phyloP scores from a whole-genome alignment of 2,329 filamentous ascomycete genomes.

The Apiospora koreana region DNA sequence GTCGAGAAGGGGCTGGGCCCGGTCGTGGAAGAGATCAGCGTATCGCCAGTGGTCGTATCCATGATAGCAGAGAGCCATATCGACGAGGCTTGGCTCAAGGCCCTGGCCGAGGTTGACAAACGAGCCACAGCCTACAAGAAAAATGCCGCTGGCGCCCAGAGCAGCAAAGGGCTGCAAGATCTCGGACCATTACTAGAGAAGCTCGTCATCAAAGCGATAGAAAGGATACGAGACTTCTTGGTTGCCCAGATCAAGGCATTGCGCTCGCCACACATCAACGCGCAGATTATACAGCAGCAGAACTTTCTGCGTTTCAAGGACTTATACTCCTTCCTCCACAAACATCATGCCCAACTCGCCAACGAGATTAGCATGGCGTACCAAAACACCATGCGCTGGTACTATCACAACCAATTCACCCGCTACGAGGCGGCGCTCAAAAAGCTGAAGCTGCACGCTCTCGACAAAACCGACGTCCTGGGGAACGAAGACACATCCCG shows the following conservation, averaged over 20 bases:
- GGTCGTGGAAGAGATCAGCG: constrained; percentile 86
- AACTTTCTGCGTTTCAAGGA: constrained; percentile 88
- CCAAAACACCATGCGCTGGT: constrained; percentile 98
- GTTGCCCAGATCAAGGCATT: constrained; percentile 94
- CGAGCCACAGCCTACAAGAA: constrained; percentile 72
- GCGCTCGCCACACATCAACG: constrained; percentile 93
- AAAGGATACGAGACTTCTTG: constrained; percentile 91
- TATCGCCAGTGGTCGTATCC: constrained; percentile 80
- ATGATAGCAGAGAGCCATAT: constrained; percentile 88
- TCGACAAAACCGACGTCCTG: constrained; percentile 83
- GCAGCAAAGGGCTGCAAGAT: constrained; percentile 78
- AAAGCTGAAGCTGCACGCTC: constrained; percentile 78
- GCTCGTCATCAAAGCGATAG: constrained; percentile 85
- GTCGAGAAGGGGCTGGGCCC: constrained; percentile 88
- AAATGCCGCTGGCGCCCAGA: constrained; percentile 59
- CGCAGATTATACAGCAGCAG: constrained; percentile 94
- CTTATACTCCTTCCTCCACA: constrained; percentile 80
- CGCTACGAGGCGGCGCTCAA: constrained; percentile 83
- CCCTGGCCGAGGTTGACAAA: constrained; percentile 77
- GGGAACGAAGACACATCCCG: constrained; percentile 74
- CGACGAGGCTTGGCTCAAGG: constrained; percentile 85
- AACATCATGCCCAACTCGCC: constrained; percentile 78
- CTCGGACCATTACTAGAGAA: constrained; percentile 83
- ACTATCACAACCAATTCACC: constrained; percentile 88
- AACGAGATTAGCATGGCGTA: constrained; percentile 92